These are phyloP conservation scores for Pestalotiopsis sp. DNA, from an alignment of 2,329 filamentous ascomycete genomes.

Conservation along the genomic window DNA sequence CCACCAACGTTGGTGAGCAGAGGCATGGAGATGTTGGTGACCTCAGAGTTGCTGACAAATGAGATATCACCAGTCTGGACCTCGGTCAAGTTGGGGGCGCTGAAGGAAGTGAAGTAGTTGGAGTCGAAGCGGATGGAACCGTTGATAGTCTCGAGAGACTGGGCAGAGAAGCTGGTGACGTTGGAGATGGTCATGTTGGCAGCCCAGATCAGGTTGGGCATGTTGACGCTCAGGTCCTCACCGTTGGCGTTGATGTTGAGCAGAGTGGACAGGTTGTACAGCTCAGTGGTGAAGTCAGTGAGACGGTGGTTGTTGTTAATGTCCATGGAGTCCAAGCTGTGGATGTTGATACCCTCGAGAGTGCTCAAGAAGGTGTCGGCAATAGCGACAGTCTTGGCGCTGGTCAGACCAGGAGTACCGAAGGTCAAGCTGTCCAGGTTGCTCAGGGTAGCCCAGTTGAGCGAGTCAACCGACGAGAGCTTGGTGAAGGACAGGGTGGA, in stretches of 20 bases:
- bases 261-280: conserved; percentile 71
- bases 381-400: conserved; percentile 70
- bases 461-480: conserved; percentile 64
- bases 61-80: conserved; percentile 61
- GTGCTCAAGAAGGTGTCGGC: conserved; percentile 81
- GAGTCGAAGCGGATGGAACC: conserved; percentile 82
- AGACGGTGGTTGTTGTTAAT: conserved; percentile 91
- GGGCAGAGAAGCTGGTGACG: conserved; percentile 71
- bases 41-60: conserved; percentile 61
- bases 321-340: conserved; percentile 69
- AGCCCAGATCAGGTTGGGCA: conserved; percentile 78
- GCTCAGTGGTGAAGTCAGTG: conserved; percentile 71
- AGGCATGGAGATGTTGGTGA: conserved; percentile 77
- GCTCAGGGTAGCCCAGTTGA: conserved; percentile 74
- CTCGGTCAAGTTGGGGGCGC: conserved; percentile 69
- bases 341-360: conserved; percentile 79
- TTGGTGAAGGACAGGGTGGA: conserved; percentile 64
- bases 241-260: conserved; percentile 82
- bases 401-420: conserved; percentile 58
- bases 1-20: conserved; percentile 68
- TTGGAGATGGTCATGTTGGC: conserved; percentile 82
- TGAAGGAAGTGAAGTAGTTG: conserved; percentile 66
- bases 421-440: conserved; percentile 51
- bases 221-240: conserved; percentile 65
- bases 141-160: conserved; percentile 71